Evolutionary conservation across 805 yeast genomes (phyloP).

Genomic region (Metschnikowia santaceciliae): DNA sequence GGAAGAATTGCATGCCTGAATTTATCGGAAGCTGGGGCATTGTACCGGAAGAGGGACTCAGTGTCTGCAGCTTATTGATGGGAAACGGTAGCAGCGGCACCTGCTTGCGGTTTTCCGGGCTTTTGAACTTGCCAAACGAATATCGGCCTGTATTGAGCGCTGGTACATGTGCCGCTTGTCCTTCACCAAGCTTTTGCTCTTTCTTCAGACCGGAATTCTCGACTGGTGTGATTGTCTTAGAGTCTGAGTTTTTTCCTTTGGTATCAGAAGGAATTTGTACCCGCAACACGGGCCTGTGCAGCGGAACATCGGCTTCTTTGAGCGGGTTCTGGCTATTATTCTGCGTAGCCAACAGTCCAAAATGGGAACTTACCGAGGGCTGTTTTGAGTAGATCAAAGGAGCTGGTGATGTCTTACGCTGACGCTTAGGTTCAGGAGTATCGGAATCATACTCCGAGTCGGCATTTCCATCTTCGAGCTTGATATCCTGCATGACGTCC

Average conservation of each 20-base stretch:
- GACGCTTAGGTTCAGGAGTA: conserved; percentile 33
- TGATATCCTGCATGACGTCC: conserved; percentile 19
- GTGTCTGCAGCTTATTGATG: conserved; percentile 36
- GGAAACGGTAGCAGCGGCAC: conserved; percentile 30
- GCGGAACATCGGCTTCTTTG: conserved; percentile 14
- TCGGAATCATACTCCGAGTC: conserved; percentile 35
- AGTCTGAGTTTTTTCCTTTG: conserved; percentile 27
- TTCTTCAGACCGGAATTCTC: conserved; percentile 19
- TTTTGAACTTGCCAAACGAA: conserved; percentile 16
- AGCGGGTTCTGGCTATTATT: background rate
- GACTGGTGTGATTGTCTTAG: conserved; percentile 40
- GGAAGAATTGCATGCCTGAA: conserved; percentile 16
- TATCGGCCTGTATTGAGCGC: conserved; percentile 9
- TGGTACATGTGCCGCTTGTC: conserved; percentile 9
- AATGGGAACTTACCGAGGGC: conserved; percentile 10
- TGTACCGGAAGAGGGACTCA: conserved; percentile 37
- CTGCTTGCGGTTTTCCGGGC: conserved; percentile 15
- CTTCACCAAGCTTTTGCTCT: conserved; percentile 5
- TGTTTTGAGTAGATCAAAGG: conserved; percentile 13
- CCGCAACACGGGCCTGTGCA: conserved; percentile 53
- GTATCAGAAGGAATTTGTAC: conserved; percentile 60
- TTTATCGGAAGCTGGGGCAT: conserved; percentile 35
- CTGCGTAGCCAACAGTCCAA: conserved; percentile 7
- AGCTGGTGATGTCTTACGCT: conserved; percentile 11
- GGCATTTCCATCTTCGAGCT: conserved; percentile 7